Conservation (phyloP, 257 asterid genomes). For the Verbascum thapsus region DNA sequence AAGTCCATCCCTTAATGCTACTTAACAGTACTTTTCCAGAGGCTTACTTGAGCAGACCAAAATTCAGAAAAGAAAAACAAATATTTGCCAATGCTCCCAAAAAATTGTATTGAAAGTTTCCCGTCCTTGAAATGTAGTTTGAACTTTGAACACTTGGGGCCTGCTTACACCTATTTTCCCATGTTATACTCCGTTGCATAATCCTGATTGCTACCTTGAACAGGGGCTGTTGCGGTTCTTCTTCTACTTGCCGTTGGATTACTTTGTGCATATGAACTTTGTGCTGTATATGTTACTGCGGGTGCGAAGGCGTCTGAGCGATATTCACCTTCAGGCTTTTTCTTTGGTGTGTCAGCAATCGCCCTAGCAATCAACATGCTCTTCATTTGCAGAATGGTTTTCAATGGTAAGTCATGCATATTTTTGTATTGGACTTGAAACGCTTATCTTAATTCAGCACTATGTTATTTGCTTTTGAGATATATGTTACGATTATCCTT, state of each 20-base stretch:
- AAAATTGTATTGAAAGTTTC: neutral
- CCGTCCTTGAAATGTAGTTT: constrained; percentile 14
- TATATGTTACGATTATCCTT: constrained; percentile 21
- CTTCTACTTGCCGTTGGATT: constrained; percentile 96
- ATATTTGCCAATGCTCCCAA: neutral
- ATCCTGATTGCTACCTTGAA: constrained; percentile 32
- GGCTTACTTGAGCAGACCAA: neutral
- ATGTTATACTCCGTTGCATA: constrained; percentile 21
- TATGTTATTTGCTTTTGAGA: constrained; percentile 19
- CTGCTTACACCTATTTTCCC: constrained; percentile 17
- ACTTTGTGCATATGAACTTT: constrained; percentile 97
- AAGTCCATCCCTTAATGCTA: neutral
- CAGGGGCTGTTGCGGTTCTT: constrained; percentile 99
- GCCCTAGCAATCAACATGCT: constrained; percentile 98
- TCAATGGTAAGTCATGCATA: constrained; percentile 64
- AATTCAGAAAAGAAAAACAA: neutral
- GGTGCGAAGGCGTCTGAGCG: constrained; percentile 95
- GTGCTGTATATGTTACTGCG: constrained; percentile 95
- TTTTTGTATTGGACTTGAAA: constrained; percentile 24
- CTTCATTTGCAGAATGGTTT: constrained; percentile 97
- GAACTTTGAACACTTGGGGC: neutral
- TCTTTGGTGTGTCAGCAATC: constrained; percentile 98
- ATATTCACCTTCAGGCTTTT: constrained; percentile 97
- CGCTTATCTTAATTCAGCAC: neutral
- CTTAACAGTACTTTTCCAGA: neutral